Conservation (phyloP, 768 basidiomycete genomes). For the Pleurotus citrinopileatus region DNA sequence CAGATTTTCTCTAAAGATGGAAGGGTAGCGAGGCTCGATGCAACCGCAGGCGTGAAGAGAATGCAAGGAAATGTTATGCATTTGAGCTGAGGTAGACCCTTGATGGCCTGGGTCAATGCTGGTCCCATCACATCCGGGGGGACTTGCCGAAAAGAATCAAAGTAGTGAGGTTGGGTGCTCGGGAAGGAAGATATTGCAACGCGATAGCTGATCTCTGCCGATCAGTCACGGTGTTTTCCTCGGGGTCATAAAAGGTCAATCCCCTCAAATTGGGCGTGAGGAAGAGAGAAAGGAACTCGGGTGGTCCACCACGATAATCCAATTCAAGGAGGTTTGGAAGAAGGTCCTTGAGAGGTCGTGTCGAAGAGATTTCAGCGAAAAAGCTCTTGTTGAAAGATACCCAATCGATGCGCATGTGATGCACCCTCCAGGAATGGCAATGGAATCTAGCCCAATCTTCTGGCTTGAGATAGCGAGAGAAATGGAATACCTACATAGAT, state of each 20-base stretch:
- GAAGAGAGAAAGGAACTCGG: neutral
- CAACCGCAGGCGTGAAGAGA: too few species aligned
- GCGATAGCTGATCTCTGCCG: too few species aligned
- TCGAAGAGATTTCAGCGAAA: neutral
- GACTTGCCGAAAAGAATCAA: neutral
- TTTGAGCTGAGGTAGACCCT: too few species aligned
- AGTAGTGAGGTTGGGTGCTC: neutral
- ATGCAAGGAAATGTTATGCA: too few species aligned
- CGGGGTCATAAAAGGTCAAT: neutral
- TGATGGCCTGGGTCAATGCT: too few species aligned
- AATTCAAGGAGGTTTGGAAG: neutral
- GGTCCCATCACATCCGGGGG: too few species aligned
- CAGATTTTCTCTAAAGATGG: too few species aligned
- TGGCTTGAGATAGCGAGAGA: neutral
- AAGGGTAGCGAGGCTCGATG: too few species aligned
- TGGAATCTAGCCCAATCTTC: neutral
- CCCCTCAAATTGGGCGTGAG: neutral
- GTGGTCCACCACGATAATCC: neutral
- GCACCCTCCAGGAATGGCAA: neutral
- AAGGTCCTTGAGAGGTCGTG: neutral
- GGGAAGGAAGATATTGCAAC: neutral
- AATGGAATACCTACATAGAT: too few species aligned
- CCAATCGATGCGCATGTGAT: neutral
- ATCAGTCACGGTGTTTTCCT: neutral
- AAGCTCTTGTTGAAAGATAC: neutral